A percentile compares a stretch with the other conserved stretches of the same genome.
These are phyloP conservation scores for Moricandia arvensis DNA, from an alignment of 345 rosid genomes.

Conservation along the genomic window DNA sequence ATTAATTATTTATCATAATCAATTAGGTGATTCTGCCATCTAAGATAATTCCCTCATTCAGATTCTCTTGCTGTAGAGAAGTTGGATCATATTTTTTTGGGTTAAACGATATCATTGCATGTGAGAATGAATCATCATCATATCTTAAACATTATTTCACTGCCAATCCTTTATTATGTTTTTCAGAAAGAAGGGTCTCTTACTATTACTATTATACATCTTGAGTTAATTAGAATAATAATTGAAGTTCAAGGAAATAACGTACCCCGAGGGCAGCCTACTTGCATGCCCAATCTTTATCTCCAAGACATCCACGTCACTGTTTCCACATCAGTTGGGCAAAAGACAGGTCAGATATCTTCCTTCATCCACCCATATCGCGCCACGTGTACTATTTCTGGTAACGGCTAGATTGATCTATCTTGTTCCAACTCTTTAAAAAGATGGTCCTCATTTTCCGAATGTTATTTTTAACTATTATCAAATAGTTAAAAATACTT, in stretches of 20 bases:
- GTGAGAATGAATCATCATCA: slow-evolving; percentile 25
- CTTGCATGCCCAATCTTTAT: slow-evolving; percentile 13
- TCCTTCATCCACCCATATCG: not conserved
- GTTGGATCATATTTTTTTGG: slow-evolving; percentile 12
- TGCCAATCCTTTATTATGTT: not conserved
- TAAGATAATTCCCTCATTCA: not conserved
- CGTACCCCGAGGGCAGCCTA: slow-evolving; percentile 3
- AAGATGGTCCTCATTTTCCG: slow-evolving; percentile 11
- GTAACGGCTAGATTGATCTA: slow-evolving; percentile 39
- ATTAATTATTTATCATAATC: not conserved
- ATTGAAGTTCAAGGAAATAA: not conserved
- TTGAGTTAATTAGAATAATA: not conserved
- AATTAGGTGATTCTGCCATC: not conserved
- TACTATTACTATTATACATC: not conserved
- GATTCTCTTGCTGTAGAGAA: slow-evolving; percentile 14
- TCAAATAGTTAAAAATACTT: no score
- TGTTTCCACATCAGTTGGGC: slow-evolving; percentile 35
- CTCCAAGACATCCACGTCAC: slow-evolving; percentile 36
- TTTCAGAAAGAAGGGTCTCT: not conserved
- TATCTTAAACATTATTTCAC: slow-evolving; percentile 20
- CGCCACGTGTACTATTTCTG: slow-evolving; percentile 24
- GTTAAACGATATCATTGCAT: slow-evolving; percentile 28
- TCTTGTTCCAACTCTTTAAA: slow-evolving; percentile 13
- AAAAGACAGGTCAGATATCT: slow-evolving; percentile 32
- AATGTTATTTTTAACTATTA: not conserved